Base-by-base conservation (phyloP, 352 stramenopile genomes). In the Globisporangium nunn region DNA sequence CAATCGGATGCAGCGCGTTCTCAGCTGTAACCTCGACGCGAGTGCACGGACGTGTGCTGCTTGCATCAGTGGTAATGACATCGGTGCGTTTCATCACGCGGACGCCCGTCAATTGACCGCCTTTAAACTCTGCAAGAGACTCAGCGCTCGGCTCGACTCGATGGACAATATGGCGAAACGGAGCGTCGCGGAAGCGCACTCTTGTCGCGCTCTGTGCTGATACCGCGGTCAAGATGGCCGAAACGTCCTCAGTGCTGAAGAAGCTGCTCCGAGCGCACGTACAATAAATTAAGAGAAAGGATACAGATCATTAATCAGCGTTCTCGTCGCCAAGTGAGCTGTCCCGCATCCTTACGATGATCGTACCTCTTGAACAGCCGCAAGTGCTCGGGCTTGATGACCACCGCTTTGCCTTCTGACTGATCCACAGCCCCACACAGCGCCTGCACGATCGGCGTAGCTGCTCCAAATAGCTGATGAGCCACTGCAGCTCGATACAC, bases 401-500 rank as follows among this genome's bases (percentile, higher is more conserved):
- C 50, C 58, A 46, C n/a, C 23, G 23, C 23, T 23, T 62, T 43
- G 37, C 3, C 37, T 23, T 63, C 33, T 3, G 59, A 46, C 2
- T 44, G 60, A 43, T 50, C 30, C 58, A 78, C 67, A 31, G 62
- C 54, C 50, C 43, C 56, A 52, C 59, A 46, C 54, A 86, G 15
- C 29, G 63, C 52, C 23, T 60, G 46, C n/a, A 55, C 50, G 29
- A 83, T 69, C 7, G 54, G 33, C 30, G 64, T 45, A 7, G 49
- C 51, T 2, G 68, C 59, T 31, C 63, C 57, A 53, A 78, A 87
- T 17, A 89, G 51, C 2, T 67, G 61, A 51, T 74, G 58, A 6
- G 67, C 75, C 0, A 82, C 65, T 18, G 65, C 63, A 54, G 78
- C 71, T 46, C 75, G 72, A 56, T 75, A 75, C 39, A 89, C 75